These are phyloP conservation scores for Ogataea neopini DNA, from an alignment of 805 yeast species.

Conservation along the genomic window DNA sequence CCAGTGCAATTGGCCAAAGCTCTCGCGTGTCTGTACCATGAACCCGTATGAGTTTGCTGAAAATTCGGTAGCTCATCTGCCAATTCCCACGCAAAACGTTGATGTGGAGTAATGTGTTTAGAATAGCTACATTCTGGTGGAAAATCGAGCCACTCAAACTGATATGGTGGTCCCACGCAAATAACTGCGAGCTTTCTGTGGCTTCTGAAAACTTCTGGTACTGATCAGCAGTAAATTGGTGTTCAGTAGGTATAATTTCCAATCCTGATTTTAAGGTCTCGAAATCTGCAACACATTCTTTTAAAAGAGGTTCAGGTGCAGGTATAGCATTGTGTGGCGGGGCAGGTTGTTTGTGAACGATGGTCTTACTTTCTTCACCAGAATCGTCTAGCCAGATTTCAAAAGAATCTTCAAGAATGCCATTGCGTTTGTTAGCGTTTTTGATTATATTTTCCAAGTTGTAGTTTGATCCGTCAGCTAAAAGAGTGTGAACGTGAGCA, in stretches of 20 bases:
- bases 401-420: slow-evolving; percentile 19
- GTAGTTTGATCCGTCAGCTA: slow-evolving; percentile 5
- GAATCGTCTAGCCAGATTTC: slow-evolving; percentile 25
- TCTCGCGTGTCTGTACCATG: slow-evolving; percentile 53
- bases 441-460: slow-evolving; percentile 14
- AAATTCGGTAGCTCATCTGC: slow-evolving; percentile 54
- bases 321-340: not conserved
- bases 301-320: not conserved
- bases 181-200: not conserved
- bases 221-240: slow-evolving; percentile 18
- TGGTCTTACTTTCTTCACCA: slow-evolving; percentile 3
- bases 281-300: slow-evolving; percentile 11
- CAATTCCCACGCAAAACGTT: slow-evolving; percentile 51
- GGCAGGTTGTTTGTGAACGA: not conserved
- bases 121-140: slow-evolving; percentile 23
- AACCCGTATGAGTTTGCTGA: slow-evolving; percentile 48
- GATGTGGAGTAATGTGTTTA: slow-evolving; percentile 50
- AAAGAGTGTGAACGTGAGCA: slow-evolving; percentile 8
- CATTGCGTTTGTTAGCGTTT: slow-evolving; percentile 18
- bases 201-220: slow-evolving; percentile 12
- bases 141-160: slow-evolving; percentile 16
- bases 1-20: slow-evolving; percentile 66
- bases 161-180: slow-evolving; percentile 7
- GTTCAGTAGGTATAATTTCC: slow-evolving; percentile 14
- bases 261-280: slow-evolving; percentile 13